Base-by-base conservation (phyloP, 83 land plant species). In the Picea abies region DNA sequence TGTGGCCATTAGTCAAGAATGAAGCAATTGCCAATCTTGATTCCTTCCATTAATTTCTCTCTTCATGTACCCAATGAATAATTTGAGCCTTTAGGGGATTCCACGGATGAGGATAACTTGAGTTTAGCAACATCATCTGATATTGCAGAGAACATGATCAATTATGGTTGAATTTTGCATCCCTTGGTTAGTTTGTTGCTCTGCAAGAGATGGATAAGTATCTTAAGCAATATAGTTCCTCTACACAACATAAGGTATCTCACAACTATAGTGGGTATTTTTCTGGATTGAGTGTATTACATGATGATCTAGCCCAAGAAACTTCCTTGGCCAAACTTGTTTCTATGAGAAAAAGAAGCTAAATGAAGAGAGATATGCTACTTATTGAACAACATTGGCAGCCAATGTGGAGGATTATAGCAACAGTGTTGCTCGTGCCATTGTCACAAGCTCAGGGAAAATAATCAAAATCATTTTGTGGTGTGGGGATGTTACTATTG, bases 401-500 rank as follows among this genome's bases (percentile, higher is more conserved):
- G 0, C 4, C 37, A 35, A 35, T 35, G 37, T 35, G 2, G 37
- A 35, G 0, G 96, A 97, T 23, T 97, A 97, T 83, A 92, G 90
- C 63, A 85, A 92, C 75, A 61, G 15, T 6, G 80, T 86, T 16
- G 95, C 99, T 17, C 86, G 81, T 89, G 68, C 78, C n/a, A 95
- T 97, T 84, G 99, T 98, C 0, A 78, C 70, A 4, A 95, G 95
- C 4, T 85, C 96, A 3, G 0, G 96, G 71, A 84, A 88, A 78
- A 29, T 95, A 23, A 86, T 97, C 9, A 88, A 67, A 76, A 95
- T 96, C 15, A 90, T 97, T 39, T 83, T 97, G 66, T 93, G 98
- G 98, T 94, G 93, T 23, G 94, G 97, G 9, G 98, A 97, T 83
- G 91, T 97, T 37, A 94, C 98, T 22, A 90, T 91, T 72, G 90